Evolutionary conservation across 768 basidiomycete genomes (phyloP).

Genomic region (Leccinum sublutescens): DNA sequence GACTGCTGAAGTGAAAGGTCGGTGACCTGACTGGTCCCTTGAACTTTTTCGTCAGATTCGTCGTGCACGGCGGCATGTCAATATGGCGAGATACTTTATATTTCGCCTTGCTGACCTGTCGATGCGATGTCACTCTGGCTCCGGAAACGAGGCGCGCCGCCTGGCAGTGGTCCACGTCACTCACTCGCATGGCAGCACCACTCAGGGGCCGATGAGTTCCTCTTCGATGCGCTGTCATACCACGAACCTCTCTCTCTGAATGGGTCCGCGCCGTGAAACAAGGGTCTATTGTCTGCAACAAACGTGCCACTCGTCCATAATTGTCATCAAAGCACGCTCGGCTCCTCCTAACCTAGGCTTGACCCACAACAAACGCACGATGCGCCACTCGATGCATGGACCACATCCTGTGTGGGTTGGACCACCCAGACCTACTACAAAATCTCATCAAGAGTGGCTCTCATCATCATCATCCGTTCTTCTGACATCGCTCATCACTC

Average conservation of each 20-base stretch:
- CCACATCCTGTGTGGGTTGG: not conserved
- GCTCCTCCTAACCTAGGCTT: not conserved
- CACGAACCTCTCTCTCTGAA: not conserved
- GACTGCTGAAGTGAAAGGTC: not conserved
- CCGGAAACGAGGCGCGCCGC: conserved; percentile 9
- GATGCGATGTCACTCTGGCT: conserved; percentile 9
- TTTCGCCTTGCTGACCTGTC: not conserved
- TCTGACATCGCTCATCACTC: not conserved
- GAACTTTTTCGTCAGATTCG: conserved; percentile 5
- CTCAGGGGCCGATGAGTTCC: conserved; percentile 3
- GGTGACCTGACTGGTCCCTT: conserved; percentile 1
- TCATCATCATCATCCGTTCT: not conserved
- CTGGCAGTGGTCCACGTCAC: conserved; percentile 4
- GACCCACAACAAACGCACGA: conserved; percentile 2
- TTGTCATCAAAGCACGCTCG: not conserved
- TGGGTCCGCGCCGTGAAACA: conserved; percentile 7
- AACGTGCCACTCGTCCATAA: conserved; percentile 4
- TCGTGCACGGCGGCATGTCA: conserved; percentile 2
- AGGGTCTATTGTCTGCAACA: not conserved
- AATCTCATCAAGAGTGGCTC: not conserved
- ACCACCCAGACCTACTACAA: conserved; percentile 17
- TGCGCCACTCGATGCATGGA: conserved; percentile 6
- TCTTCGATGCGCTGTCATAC: not conserved
- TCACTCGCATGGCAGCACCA: not conserved
- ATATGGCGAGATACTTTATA: not conserved